phyloP scores from a whole-genome alignment of 106 monocot species.

The Triglochin maritima region DNA sequence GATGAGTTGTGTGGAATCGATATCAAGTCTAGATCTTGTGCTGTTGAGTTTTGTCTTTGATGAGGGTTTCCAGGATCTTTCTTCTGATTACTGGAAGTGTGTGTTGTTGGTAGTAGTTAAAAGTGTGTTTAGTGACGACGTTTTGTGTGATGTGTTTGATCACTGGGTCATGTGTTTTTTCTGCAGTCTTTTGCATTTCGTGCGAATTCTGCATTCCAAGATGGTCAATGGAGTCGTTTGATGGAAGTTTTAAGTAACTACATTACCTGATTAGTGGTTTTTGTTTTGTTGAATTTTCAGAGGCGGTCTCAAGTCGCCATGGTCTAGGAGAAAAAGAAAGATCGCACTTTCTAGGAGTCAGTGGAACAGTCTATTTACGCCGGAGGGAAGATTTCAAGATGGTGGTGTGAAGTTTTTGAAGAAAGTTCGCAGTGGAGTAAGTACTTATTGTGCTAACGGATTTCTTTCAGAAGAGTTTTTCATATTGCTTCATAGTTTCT shows the following conservation, averaged over 20 bases:
- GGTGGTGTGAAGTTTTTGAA: slow-evolving; percentile 54
- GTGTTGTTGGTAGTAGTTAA: too few species aligned
- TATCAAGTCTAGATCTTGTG: too few species aligned
- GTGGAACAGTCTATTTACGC: slow-evolving; percentile 39
- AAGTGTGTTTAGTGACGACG: not conserved
- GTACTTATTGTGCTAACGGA: slow-evolving; percentile 8
- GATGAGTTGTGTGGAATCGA: too few species aligned
- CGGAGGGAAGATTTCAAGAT: slow-evolving; percentile 62
- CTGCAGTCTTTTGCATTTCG: not conserved
- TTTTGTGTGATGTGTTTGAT: not conserved
- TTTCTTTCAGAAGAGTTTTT: not conserved
- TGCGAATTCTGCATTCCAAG: not conserved
- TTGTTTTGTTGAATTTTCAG: slow-evolving; percentile 10
- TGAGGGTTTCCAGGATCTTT: too few species aligned
- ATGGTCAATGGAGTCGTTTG: not conserved
- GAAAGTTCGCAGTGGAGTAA: slow-evolving; percentile 84
- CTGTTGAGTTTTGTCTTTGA: too few species aligned
- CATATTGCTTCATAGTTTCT: not conserved
- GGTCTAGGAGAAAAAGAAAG: slow-evolving; percentile 44
- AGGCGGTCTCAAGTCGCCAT: slow-evolving; percentile 38
- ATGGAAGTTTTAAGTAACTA: not conserved
- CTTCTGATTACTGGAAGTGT: too few species aligned
- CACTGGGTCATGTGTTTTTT: not conserved
- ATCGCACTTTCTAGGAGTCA: slow-evolving; percentile 28
- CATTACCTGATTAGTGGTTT: not conserved